Evolutionary conservation across 164 flowering plant species (phyloP).

Genomic region (Vitis rupestris): DNA sequence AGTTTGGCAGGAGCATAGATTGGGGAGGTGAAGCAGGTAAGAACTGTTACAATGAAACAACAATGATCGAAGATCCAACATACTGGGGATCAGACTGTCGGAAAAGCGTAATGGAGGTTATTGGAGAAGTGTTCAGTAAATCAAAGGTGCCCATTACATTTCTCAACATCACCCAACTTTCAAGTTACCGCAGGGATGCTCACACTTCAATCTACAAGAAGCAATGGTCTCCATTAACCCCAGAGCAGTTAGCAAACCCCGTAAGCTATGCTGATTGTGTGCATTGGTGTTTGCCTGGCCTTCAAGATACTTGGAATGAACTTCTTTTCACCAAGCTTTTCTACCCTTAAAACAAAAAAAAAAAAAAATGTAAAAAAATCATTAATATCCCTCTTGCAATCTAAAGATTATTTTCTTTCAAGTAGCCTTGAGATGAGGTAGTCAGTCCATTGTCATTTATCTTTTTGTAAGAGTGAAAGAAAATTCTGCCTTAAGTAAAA

Average conservation of each 20-base stretch:
- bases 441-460: no score
- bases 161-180: slow-evolving; percentile 86
- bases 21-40: slow-evolving; percentile 70
- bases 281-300: slow-evolving; percentile 95
- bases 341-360: slow-evolving; percentile 41
- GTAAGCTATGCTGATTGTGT: slow-evolving; percentile 79
- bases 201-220: slow-evolving; percentile 90
- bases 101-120: slow-evolving; percentile 69
- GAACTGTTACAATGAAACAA: slow-evolving; percentile 79
- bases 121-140: slow-evolving; percentile 57
- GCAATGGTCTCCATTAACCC: slow-evolving; percentile 78
- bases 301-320: slow-evolving; percentile 97
- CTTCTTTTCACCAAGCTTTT: slow-evolving; percentile 76
- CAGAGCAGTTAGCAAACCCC: slow-evolving; percentile 77
- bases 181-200: slow-evolving; percentile 80
- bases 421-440: no score
- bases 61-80: slow-evolving; percentile 54
- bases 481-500: no score
- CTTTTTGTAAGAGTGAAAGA: no score
- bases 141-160: slow-evolving; percentile 61
- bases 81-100: slow-evolving; percentile 69
- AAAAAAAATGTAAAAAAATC: background rate
- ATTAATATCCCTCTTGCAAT: no score
- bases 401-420: no score
- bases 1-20: slow-evolving; percentile 53